These are phyloP conservation scores for Bolboschoenus planiculmis DNA, from an alignment of 176 grass and related monocot genomes.

Conservation along the genomic window DNA sequence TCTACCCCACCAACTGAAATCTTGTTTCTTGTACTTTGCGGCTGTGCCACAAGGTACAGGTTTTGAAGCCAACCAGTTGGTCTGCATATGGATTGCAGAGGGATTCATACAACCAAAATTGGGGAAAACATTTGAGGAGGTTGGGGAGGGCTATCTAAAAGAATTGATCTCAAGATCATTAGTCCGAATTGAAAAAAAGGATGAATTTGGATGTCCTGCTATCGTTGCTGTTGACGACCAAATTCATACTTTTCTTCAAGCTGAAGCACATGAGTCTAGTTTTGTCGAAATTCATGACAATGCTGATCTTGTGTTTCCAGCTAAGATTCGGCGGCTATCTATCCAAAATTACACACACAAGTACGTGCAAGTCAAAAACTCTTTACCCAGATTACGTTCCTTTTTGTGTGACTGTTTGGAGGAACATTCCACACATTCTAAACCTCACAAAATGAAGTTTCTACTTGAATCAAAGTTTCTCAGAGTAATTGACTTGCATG, in stretches of 20 bases:
- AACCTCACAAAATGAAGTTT: constrained; percentile 30
- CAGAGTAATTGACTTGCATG: constrained; percentile 41
- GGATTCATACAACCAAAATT: constrained; percentile 38
- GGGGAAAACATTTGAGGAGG: constrained; percentile 39
- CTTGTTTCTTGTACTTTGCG: constrained; percentile 56
- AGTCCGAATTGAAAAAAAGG: constrained; percentile 35
- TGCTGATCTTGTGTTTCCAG: constrained; percentile 38
- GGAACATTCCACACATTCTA: background rate
- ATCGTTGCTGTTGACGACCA: constrained; percentile 37
- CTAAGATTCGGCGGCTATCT: constrained; percentile 47
- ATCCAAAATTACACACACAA: constrained; percentile 29
- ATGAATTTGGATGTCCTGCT: constrained; percentile 27
- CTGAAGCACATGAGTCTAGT: constrained; percentile 48
- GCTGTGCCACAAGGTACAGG: constrained; percentile 18
- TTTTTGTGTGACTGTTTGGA: constrained; percentile 35
- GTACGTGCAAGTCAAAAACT: constrained; percentile 36
- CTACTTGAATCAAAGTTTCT: constrained; percentile 51
- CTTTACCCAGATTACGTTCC: constrained; percentile 44
- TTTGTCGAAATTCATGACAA: constrained; percentile 49
- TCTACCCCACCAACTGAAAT: constrained; percentile 63
- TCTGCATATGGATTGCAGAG: constrained; percentile 49
- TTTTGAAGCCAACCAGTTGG: constrained; percentile 25
- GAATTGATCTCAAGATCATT: constrained; percentile 47
- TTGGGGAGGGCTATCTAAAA: constrained; percentile 31
- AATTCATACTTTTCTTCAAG: constrained; percentile 40